Percentiles rank a stretch among this genome's conserved stretches.
Evolutionary conservation across 768 basidiomycete genomes (phyloP).

Genomic region (Kwoniella mangroviensis): DNA sequence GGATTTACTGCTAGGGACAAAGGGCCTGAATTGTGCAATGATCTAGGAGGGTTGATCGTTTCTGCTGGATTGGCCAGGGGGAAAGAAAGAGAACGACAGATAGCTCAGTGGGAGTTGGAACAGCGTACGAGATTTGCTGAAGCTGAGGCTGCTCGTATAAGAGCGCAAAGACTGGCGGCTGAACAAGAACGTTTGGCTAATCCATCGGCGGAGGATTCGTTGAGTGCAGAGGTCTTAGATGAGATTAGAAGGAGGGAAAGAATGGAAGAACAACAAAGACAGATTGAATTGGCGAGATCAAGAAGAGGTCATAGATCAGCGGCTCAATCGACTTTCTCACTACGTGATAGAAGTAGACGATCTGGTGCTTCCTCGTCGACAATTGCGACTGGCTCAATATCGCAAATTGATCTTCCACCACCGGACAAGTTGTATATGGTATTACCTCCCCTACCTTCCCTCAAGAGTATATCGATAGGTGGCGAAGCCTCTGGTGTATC

Average conservation of each 20-base stretch:
- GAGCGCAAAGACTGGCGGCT: conserved; percentile 1
- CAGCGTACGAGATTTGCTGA: conserved; percentile 45
- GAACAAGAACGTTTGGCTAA: conserved; percentile 5
- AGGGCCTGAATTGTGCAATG: conserved; percentile 66
- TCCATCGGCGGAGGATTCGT: conserved; percentile 22
- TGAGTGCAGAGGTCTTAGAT: conserved; percentile 25
- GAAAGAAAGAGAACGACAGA: conserved; percentile 69
- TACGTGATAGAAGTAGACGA: conserved; percentile 47
- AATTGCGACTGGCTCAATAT: conserved; percentile 16
- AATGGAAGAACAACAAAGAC: conserved; percentile 30
- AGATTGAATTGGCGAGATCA: conserved; percentile 30
- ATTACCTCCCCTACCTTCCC: conserved; percentile 52
- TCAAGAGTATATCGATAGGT: conserved; percentile 54
- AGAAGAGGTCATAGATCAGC: conserved; percentile 54
- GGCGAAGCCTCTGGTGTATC: conserved; percentile 50
- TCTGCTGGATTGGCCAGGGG: conserved; percentile 68
- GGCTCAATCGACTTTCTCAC: conserved; percentile 54
- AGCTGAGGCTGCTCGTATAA: conserved; percentile 30
- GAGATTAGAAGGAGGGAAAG: conserved; percentile 19
- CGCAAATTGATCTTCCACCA: conserved; percentile 40
- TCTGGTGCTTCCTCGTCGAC: conserved; percentile 19
- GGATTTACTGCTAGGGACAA: conserved; percentile 62
- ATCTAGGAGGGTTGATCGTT: conserved; percentile 68
- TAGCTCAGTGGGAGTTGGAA: conserved; percentile 47
- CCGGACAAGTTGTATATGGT: conserved; percentile 50